These are phyloP conservation scores for Gentiana straminea DNA, from an alignment of 257 asterid species.

Conservation along the genomic window DNA sequence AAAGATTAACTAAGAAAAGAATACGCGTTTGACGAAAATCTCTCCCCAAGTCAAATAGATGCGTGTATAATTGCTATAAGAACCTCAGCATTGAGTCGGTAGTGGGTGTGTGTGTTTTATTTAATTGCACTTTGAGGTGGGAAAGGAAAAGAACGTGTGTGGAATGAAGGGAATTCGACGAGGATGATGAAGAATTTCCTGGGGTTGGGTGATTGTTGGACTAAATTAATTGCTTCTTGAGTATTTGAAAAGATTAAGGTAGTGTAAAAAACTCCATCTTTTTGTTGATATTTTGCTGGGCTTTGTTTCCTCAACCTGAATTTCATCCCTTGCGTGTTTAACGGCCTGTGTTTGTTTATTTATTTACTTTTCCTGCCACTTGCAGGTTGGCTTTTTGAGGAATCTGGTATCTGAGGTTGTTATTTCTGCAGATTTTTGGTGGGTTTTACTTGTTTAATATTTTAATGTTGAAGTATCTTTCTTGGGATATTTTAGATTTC, in stretches of 20 bases:
- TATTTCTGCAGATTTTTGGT: too few relatives aligned
- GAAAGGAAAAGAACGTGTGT: constrained; percentile 1
- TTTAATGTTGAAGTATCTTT: constrained; percentile 16
- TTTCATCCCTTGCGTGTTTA: too few relatives aligned
- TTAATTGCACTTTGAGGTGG: neutral
- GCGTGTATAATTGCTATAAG: too few relatives aligned
- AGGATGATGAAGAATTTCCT: constrained; percentile 2
- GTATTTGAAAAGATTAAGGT: constrained; percentile 26
- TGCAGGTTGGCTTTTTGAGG: too few relatives aligned
- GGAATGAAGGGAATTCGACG: constrained; percentile 10
- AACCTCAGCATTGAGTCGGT: too few relatives aligned
- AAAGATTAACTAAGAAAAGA: too few relatives aligned
- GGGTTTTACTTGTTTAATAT: too few relatives aligned
- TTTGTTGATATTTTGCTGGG: constrained; percentile 20
- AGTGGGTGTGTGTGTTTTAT: neutral
- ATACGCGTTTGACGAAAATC: too few relatives aligned
- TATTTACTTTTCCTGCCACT: too few relatives aligned
- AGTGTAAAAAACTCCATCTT: constrained; percentile 6
- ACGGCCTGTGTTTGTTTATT: too few relatives aligned
- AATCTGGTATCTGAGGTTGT: too few relatives aligned
- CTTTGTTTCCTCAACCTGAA: constrained; percentile 10
- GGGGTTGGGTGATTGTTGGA: neutral
- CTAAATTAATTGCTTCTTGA: neutral
- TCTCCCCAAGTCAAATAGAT: too few relatives aligned
- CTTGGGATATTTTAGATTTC: constrained; percentile 6